phyloP scores from a whole-genome alignment of 139 green algal genomes.

The Pycnococcus provasolii region DNA sequence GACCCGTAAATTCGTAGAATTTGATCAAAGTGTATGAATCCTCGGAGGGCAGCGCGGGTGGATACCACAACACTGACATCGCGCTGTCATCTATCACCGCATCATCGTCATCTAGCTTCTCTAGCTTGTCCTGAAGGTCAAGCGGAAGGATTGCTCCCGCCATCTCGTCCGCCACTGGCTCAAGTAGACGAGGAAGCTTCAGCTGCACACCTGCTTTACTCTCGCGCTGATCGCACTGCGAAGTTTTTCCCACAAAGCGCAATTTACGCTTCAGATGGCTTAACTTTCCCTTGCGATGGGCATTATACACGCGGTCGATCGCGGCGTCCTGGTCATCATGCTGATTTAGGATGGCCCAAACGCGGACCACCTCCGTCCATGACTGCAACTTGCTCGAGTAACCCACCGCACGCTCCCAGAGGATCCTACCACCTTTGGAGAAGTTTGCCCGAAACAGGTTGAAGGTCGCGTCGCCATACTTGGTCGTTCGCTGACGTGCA shows the following conservation, averaged over 20 bases:
- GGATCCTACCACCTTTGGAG: background rate
- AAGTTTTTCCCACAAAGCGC: background rate
- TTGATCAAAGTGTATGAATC: slow-evolving; percentile 51
- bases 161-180: background rate
- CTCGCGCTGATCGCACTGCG: too few species aligned
- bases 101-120: background rate
- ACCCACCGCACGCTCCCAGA: background rate
- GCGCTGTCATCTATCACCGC: slow-evolving; percentile 4
- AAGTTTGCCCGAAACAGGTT: background rate
- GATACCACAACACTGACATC: background rate
- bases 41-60: slow-evolving; percentile 30
- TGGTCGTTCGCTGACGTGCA: background rate
- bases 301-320: background rate
- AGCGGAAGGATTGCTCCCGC: background rate
- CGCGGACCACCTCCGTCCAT: slow-evolving; percentile 42
- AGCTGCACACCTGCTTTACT: too few species aligned
- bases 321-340: background rate
- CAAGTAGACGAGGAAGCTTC: background rate
- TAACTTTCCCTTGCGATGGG: background rate
- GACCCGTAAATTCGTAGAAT: slow-evolving; percentile 38
- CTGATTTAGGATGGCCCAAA: slow-evolving; percentile 35
- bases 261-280: background rate
- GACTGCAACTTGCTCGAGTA: background rate
- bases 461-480: background rate
- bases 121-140: background rate